Percentiles rank a stretch among this genome's conserved stretches.
These are phyloP conservation scores for Irpex rosettiformis DNA, from an alignment of 1,284 basidiomycete genomes.

Conservation along the genomic window DNA sequence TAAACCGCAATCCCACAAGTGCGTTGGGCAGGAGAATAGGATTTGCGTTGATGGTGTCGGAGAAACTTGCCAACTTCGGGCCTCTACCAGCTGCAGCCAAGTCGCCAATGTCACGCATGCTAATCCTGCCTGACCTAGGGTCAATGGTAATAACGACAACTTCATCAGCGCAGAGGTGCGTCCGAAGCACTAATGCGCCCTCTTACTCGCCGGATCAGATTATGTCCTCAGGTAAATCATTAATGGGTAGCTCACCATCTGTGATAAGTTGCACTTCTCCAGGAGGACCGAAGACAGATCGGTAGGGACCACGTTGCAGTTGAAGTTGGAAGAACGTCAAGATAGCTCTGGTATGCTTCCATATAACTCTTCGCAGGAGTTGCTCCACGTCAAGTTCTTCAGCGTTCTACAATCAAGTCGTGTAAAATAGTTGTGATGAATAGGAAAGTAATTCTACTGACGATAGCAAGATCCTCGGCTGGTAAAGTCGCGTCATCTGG, in stretches of 20 bases:
- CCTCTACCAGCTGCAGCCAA: conserved; percentile 69
- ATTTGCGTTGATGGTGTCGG: conserved; percentile 61
- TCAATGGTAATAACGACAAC: conserved; percentile 70
- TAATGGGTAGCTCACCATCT: conserved; percentile 41
- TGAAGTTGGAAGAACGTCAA: conserved; percentile 50
- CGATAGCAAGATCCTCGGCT: conserved; percentile 41
- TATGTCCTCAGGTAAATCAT: not conserved
- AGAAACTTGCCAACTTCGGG: conserved; percentile 51
- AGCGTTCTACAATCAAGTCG: conserved; percentile 44
- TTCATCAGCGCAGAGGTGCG: conserved; percentile 71
- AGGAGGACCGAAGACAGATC: conserved; percentile 55
- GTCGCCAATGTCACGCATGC: conserved; percentile 70
- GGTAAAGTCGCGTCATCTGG: conserved; percentile 19
- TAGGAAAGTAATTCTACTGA: conserved; percentile 23
- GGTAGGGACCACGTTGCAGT: conserved; percentile 45
- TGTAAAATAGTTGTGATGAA: not conserved
- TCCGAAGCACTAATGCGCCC: conserved; percentile 51
- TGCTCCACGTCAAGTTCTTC: conserved; percentile 68
- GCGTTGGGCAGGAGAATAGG: conserved; percentile 52
- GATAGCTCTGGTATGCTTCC: conserved; percentile 58
- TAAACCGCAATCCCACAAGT: conserved; percentile 51
- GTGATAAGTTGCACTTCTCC: conserved; percentile 51
- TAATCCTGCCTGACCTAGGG: conserved; percentile 66
- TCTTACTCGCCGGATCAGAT: conserved; percentile 30
- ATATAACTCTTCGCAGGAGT: conserved; percentile 55